Conservation (phyloP, 106 monocot genomes). For the Hemerocallis citrina region DNA sequence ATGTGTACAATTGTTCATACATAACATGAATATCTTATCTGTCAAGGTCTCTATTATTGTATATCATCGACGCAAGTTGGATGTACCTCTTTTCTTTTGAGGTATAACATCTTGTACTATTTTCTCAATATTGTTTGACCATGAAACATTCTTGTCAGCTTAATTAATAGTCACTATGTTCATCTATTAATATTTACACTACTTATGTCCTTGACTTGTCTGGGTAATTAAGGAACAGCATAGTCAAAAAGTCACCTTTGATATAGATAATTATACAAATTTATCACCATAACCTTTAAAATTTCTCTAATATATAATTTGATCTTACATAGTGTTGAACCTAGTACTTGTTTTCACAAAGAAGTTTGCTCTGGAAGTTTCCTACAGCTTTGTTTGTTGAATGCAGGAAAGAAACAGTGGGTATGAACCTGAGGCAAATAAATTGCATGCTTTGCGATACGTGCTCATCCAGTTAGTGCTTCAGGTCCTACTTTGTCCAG, state of each 20-base stretch:
- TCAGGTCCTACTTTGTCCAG: slow-evolving; percentile 74
- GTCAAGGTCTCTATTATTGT: background rate
- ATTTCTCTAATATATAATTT: background rate
- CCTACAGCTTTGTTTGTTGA: background rate
- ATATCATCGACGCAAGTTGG: background rate
- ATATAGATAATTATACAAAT: background rate
- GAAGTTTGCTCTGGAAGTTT: background rate
- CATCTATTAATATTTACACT: background rate
- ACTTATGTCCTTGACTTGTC: background rate
- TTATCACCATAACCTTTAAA: background rate
- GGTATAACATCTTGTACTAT: no score
- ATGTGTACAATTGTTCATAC: background rate
- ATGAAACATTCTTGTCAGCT: background rate
- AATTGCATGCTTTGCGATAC: slow-evolving; percentile 73
- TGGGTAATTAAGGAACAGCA: background rate
- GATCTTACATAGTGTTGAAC: background rate
- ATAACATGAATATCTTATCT: background rate
- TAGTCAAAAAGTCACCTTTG: background rate
- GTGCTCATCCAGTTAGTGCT: slow-evolving; percentile 79
- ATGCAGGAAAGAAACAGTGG: slow-evolving; percentile 58
- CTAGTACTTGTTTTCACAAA: no score
- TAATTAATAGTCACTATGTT: background rate
- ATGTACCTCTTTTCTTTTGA: background rate
- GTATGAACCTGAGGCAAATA: slow-evolving; percentile 37
- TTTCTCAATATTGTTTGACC: background rate